A percentile compares a stretch with the other conserved stretches of the same genome.
phyloP scores from a whole-genome alignment of 2,329 filamentous ascomycete genomes.

The Myriosclerotinia curreyana region DNA sequence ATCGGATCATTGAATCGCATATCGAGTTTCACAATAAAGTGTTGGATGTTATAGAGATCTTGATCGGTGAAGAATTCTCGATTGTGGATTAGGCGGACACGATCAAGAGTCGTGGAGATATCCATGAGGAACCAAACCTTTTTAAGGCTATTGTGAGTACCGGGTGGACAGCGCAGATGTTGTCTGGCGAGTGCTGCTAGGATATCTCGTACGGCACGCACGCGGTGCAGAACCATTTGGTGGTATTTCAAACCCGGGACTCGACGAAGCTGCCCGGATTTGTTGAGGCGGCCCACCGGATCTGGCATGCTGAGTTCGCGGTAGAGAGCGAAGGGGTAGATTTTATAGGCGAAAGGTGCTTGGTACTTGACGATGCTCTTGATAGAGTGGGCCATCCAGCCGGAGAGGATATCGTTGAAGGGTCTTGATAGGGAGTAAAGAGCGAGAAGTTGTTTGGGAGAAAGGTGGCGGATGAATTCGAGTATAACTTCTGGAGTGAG shows the following conservation, averaged over 20 bases:
- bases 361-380: slow-evolving; percentile 53
- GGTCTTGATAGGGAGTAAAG: not conserved
- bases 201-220: slow-evolving; percentile 58
- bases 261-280: slow-evolving; percentile 43
- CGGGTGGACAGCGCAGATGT: slow-evolving; percentile 54
- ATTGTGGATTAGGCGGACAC: slow-evolving; percentile 55
- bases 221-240: slow-evolving; percentile 60
- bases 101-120: slow-evolving; percentile 53
- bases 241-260: slow-evolving; percentile 67
- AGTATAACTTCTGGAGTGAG: slow-evolving; percentile 7
- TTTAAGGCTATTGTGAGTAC: slow-evolving; percentile 49
- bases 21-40: slow-evolving; percentile 70
- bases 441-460: not conserved
- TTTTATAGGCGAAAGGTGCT: slow-evolving; percentile 48
- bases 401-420: slow-evolving; percentile 3
- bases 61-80: slow-evolving; percentile 52
- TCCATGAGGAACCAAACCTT: slow-evolving; percentile 76
- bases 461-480: not conserved
- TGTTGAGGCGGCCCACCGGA: slow-evolving; percentile 48
- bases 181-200: slow-evolving; percentile 56
- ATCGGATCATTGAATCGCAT: slow-evolving; percentile 66
- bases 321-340: slow-evolving; percentile 64
- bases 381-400: slow-evolving; percentile 29
- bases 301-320: slow-evolving; percentile 55
- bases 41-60: slow-evolving; percentile 59